Conservation (phyloP, 345 rosid species). For the Citrus inodora region DNA sequence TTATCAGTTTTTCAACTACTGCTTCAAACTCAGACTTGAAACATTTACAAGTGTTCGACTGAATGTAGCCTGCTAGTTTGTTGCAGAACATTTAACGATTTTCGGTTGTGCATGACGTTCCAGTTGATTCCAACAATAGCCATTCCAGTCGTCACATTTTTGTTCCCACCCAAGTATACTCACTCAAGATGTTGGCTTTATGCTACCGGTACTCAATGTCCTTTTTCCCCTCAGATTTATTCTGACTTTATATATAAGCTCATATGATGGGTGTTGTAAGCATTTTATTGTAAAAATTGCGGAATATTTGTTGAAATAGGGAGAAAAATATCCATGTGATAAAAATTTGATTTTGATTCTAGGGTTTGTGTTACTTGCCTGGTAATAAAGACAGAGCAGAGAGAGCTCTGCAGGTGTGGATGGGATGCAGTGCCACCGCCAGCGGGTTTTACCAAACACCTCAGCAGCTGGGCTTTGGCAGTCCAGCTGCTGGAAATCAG, state of each 20-base stretch:
- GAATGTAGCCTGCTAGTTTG: constrained; percentile 41
- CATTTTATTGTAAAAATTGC: neutral
- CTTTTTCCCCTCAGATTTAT: neutral
- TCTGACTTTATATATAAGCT: neutral
- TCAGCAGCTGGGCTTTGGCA: too few species aligned
- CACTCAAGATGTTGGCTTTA: constrained; percentile 80
- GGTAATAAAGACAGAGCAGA: neutral
- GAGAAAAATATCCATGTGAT: neutral
- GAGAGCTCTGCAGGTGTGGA: neutral
- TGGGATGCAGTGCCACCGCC: neutral
- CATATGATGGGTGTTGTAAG: neutral
- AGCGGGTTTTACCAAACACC: too few species aligned
- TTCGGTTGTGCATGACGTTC: constrained; percentile 84
- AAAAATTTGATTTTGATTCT: neutral
- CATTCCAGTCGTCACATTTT: constrained; percentile 55
- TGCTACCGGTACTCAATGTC: constrained; percentile 49
- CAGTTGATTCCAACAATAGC: constrained; percentile 71
- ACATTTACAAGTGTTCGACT: constrained; percentile 18
- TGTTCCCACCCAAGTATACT: constrained; percentile 68
- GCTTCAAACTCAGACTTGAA: neutral
- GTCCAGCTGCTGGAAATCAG: too few species aligned
- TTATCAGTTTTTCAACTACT: neutral
- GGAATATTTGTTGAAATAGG: neutral
- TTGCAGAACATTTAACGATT: constrained; percentile 93
- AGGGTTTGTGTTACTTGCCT: neutral